Percentiles rank a stretch among this genome's conserved stretches.
phyloP scores from a whole-genome alignment of 1,139 yeast species.

The Pichia sp. region DNA sequence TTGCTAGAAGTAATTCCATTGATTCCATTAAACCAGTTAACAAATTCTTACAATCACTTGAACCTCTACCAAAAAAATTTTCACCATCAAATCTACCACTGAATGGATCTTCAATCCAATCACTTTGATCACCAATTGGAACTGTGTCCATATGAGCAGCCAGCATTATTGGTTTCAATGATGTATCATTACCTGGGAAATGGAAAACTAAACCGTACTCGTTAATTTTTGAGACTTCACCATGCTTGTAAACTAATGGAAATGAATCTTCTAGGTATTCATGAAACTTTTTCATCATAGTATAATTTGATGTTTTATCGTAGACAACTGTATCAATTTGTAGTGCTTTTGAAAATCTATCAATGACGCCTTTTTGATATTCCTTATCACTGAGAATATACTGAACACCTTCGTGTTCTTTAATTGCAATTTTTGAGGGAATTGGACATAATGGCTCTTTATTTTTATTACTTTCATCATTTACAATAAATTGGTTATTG shows the following conservation, averaged over 20 bases:
- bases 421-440: slow-evolving; percentile 18
- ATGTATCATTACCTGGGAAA: slow-evolving; percentile 40
- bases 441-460: slow-evolving; percentile 21
- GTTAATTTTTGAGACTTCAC: slow-evolving; percentile 37
- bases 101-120: slow-evolving; percentile 69
- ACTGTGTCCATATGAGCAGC: slow-evolving; percentile 83
- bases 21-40: slow-evolving; percentile 55
- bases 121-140: slow-evolving; percentile 54
- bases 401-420: slow-evolving; percentile 17
- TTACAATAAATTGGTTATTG: neutral
- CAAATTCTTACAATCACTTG: slow-evolving; percentile 56
- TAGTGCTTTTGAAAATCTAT: slow-evolving; percentile 48
- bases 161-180: slow-evolving; percentile 56
- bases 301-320: slow-evolving; percentile 39
- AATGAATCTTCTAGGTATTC: slow-evolving; percentile 38
- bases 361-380: slow-evolving; percentile 37
- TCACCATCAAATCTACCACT: slow-evolving; percentile 61
- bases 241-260: slow-evolving; percentile 35
- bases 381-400: slow-evolving; percentile 33
- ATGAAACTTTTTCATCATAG: slow-evolving; percentile 38
- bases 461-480: neutral
- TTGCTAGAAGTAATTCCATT: slow-evolving; percentile 42
- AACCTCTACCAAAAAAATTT: slow-evolving; percentile 58
- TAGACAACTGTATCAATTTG: slow-evolving; percentile 56
- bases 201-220: slow-evolving; percentile 35